Evolutionary conservation across 192 early-diverging fungal genomes (phyloP).

Genomic region (Entomortierella parvispora): DNA sequence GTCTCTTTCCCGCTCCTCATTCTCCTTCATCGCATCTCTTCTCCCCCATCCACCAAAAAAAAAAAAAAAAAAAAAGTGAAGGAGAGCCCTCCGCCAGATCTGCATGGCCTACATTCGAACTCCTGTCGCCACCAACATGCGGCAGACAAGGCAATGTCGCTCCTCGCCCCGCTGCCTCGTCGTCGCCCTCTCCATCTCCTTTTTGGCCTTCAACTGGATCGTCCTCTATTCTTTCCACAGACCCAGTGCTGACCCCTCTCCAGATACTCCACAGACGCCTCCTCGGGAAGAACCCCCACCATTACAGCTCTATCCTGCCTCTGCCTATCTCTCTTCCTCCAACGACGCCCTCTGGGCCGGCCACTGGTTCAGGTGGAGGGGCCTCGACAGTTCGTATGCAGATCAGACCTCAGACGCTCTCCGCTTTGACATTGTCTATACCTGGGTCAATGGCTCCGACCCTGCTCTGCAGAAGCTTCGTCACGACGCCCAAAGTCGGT

Average conservation of each 20-base stretch:
- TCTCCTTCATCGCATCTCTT: too few relatives aligned
- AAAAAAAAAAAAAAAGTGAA: too few relatives aligned
- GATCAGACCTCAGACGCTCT: neutral
- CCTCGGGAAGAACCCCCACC: neutral
- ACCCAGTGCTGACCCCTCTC: neutral
- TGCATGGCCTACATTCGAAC: constrained; percentile 31
- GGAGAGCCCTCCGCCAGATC: neutral
- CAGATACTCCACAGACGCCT: neutral
- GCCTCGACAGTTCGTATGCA: constrained; percentile 12
- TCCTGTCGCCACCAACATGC: constrained; percentile 10
- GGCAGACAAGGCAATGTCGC: neutral
- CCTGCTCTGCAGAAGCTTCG: constrained; percentile 11
- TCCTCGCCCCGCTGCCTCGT: constrained; percentile 29
- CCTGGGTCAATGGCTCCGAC: constrained; percentile 59
- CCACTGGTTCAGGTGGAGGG: constrained; percentile 45
- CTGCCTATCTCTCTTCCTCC: neutral
- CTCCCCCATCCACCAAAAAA: too few relatives aligned
- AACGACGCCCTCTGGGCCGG: neutral
- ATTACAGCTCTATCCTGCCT: neutral
- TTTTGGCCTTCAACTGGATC: constrained; percentile 41
- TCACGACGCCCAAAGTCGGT: constrained; percentile 1
- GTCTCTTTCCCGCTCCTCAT: too few relatives aligned
- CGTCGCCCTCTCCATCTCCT: constrained; percentile 30
- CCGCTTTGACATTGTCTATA: constrained; percentile 50
- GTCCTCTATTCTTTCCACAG: constrained; percentile 18